Base-by-base conservation (phyloP, 768 basidiomycete genomes). In the Trametes cinnabarina region DNA sequence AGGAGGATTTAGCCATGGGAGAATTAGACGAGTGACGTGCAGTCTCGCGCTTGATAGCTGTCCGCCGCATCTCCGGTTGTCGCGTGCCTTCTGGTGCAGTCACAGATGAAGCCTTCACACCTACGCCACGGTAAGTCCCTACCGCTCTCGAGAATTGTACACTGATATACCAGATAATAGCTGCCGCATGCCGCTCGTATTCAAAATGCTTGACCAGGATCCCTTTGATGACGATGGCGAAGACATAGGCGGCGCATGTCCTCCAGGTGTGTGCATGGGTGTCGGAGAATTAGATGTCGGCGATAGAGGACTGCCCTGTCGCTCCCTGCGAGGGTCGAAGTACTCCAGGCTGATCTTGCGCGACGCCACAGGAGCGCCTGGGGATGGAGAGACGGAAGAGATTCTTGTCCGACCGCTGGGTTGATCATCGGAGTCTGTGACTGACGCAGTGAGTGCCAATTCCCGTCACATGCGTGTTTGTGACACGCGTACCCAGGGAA, bases 121-220 rank as follows among this genome's bases (percentile, higher is more conserved):
- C 22, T 70, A 65, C 1, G 70, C 1, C 17, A 5, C 8, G 2
- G 65, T 20, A 72, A 63, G 3, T 47, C 42, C 66, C 63, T 55
- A 63, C 65, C 37, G 58, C 49, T 41, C 63, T 65, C 19, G 63
- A 60, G 55, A 22, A 57, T 46, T 35, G 64, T 44, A 37, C 55
- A 35, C 53, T 42, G 40, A 58, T 19, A 73, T 77, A 30, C 85
- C 82, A 11, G 77, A 76, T 63, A 91, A 84, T 57, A 92, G 82
- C 55, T 90, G 86, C 25, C 86, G 78, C 72, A 91, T 76, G 41
- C 77, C 80, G 17, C 81, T 82, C 0, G 87, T 74, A 58, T 84
- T 86, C 68, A 90, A 88, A 11, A 92, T 66, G 65, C 84, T 91
- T 0, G 89, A 87, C 91, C 91, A 92, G 0, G 91, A 90, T 9